These are phyloP conservation scores for Drosera capensis DNA, from an alignment of 148 eudicot genomes.

Conservation along the genomic window DNA sequence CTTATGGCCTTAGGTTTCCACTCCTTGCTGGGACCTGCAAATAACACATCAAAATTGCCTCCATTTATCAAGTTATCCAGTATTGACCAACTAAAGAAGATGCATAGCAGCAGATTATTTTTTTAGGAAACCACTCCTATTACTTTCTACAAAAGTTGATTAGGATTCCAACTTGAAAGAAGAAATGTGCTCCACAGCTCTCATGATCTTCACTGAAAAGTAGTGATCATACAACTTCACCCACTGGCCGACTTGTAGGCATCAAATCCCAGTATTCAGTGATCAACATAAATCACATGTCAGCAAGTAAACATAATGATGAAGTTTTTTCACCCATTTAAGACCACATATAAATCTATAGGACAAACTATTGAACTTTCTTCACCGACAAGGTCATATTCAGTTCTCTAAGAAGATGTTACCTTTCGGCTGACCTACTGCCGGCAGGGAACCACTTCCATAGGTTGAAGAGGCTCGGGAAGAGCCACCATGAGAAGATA, in stretches of 20 bases:
- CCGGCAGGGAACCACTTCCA: neutral
- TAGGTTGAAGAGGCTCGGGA: neutral
- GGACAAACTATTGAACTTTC: neutral
- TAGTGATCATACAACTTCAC: too few relatives aligned
- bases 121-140: too few relatives aligned
- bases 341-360: neutral
- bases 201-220: too few relatives aligned
- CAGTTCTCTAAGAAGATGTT: neutral
- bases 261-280: too few relatives aligned
- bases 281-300: too few relatives aligned
- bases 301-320: too few relatives aligned
- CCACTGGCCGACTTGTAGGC: too few relatives aligned
- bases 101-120: neutral
- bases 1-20: neutral
- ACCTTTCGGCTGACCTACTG: neutral
- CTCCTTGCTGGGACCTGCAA: slow-evolving; percentile 1
- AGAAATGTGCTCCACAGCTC: too few relatives aligned
- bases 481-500: neutral
- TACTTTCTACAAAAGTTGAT: too few relatives aligned
- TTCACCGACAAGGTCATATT: neutral
- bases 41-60: neutral
- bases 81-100: neutral
- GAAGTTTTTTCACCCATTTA: too few relatives aligned
- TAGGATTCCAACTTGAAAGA: too few relatives aligned
- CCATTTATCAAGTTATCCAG: neutral